Evolutionary conservation across 257 asterid genomes (phyloP).

Genomic region (Ehretia macrophylla): DNA sequence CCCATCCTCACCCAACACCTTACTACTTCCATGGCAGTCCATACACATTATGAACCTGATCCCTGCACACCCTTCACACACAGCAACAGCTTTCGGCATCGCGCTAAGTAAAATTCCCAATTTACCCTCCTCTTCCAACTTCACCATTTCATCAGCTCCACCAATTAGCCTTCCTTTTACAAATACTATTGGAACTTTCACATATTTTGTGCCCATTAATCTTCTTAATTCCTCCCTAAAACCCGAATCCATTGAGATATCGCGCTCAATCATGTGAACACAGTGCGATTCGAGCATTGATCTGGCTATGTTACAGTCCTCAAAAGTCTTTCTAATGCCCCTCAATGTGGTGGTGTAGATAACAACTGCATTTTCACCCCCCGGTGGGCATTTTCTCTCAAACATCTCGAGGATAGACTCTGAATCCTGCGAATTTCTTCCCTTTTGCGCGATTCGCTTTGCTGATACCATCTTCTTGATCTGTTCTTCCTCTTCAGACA

Average conservation of each 20-base stretch:
- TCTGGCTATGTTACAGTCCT: constrained; percentile 70
- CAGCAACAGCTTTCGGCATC: constrained; percentile 44
- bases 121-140: constrained; percentile 83
- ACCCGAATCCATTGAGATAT: constrained; percentile 76
- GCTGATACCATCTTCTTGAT: constrained; percentile 43
- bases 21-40: constrained; percentile 80
- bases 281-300: constrained; percentile 56
- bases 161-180: constrained; percentile 85
- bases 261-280: constrained; percentile 56
- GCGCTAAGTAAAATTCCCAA: constrained; percentile 49
- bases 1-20: constrained; percentile 56
- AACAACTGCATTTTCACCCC: constrained; percentile 55
- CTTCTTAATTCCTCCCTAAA: constrained; percentile 70
- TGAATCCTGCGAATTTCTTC: constrained; percentile 19
- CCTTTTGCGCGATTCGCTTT: constrained; percentile 3
- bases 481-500: constrained; percentile 43
- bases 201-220: constrained; percentile 49
- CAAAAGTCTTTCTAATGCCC: constrained; percentile 86
- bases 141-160: constrained; percentile 74
- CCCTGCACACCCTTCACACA: constrained; percentile 67
- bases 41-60: constrained; percentile 72
- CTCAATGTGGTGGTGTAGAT: constrained; percentile 76
- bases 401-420: constrained; percentile 34
- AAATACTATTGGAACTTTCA: constrained; percentile 72
- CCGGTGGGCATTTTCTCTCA: constrained; percentile 51